Percentiles rank a stretch among this genome's conserved stretches.
phyloP scores from a whole-genome alignment of 73 alveolate genomes.

The Paramecium tetraurelia region DNA sequence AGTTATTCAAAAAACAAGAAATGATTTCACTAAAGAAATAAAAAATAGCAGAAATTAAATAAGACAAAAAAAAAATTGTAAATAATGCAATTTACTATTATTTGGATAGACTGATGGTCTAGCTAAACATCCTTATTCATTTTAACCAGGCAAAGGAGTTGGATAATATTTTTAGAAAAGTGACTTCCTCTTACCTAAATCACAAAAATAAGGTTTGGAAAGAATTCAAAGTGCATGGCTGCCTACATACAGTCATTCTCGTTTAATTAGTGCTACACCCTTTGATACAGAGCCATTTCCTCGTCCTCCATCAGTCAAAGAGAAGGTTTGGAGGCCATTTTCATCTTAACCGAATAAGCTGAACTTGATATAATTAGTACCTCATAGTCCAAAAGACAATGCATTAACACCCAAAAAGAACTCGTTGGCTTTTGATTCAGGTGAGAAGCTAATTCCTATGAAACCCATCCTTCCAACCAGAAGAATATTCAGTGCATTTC shows the following conservation, averaged over 20 bases:
- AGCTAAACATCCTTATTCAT: neutral
- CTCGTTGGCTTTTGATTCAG: neutral
- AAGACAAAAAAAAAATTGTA: conserved; percentile 20
- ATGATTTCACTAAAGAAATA: neutral
- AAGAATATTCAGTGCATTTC: conserved; percentile 14
- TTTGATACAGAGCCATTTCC: neutral
- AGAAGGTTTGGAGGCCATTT: conserved; percentile 46
- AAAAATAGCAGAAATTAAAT: neutral
- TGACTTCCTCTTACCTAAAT: neutral
- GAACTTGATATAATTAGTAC: neutral
- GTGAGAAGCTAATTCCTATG: neutral
- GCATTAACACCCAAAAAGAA: neutral
- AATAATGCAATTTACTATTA: neutral
- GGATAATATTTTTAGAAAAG: neutral
- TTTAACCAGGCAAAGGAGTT: neutral
- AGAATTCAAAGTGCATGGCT: conserved; percentile 18
- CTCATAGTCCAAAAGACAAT: conserved; percentile 26
- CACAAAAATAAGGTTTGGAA: too few species aligned
- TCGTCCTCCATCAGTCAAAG: neutral
- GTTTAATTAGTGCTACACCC: conserved; percentile 13
- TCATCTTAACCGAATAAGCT: neutral
- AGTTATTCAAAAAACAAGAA: neutral
- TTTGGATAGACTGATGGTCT: conserved; percentile 30
- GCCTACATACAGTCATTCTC: conserved; percentile 12
- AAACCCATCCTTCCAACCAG: conserved; percentile 17